Base-by-base conservation (phyloP, 139 green algal genomes). In the Coccomyxa sp. region DNA sequence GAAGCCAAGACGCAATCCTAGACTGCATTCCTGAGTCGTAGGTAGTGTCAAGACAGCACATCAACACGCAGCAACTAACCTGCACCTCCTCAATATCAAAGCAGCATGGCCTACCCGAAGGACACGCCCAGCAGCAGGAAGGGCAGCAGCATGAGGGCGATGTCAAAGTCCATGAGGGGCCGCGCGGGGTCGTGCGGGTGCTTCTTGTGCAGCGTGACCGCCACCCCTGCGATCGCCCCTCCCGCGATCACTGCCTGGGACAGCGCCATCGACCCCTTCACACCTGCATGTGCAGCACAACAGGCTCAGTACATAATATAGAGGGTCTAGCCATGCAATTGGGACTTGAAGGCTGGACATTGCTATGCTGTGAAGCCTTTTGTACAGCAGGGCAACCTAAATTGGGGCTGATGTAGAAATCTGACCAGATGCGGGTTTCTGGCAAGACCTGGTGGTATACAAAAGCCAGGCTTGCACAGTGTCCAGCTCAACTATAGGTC, bases 161-260 rank as follows among this genome's bases (percentile, higher is more conserved):
- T 44, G 7, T 83, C 68, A 7, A 83, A 79, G 35, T 90, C 79
- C 0, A 91, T 75, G 16, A 91, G 79, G 0, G 85, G 80, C 18
- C 73, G 24, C 7, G 2, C 1, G 0, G 74, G 70, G 7, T 87
- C 73, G 24, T 73, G 55, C 7, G 85, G 87, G 68, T 90, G 85
- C 0, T 54, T 8, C 39, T 55, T 55, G 27, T 34, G 38, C 14
- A 84, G 9, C 5, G 74, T 73, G 74, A 72, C 72, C 0, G 69
- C 73, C 0, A 87, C 74, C 0, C 79, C 70, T 16, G 82, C 78
- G 9, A 90, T 39, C 0, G 84, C 83, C 0, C 84, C 86, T 6
- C 79, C 83, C 44, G 84, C 83, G 38, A 90, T 90, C 0, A 81
- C 77, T 16, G 82, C 84, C 54, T 90, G 86, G 1, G 71, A 80